phyloP scores from a whole-genome alignment of 192 early-diverging fungal genomes.

The Diversispora eburnea region DNA sequence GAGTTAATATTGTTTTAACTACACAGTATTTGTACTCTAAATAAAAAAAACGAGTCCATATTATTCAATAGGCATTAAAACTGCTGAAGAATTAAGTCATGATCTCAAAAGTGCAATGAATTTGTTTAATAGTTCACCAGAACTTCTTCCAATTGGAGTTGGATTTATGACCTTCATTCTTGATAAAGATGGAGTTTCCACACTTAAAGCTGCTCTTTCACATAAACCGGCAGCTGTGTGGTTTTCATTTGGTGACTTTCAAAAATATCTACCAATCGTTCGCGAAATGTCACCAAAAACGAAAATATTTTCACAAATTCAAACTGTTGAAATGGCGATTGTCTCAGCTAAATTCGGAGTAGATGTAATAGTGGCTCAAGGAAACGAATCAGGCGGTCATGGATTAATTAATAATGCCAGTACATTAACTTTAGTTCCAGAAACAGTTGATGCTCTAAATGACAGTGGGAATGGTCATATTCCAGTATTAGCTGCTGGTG shows the following conservation, averaged over 20 bases:
- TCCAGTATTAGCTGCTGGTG: constrained; percentile 35
- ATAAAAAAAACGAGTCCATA: background rate
- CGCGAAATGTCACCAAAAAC: constrained; percentile 29
- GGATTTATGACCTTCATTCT: constrained; percentile 45
- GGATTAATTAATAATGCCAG: constrained; percentile 30
- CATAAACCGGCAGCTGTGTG: constrained; percentile 42
- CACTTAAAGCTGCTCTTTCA: constrained; percentile 9
- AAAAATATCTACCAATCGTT: constrained; percentile 33
- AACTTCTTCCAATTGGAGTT: constrained; percentile 38
- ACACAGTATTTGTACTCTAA: background rate
- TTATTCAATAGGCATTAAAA: background rate
- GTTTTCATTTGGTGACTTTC: constrained; percentile 46
- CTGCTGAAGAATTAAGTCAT: background rate
- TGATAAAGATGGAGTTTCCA: constrained; percentile 34
- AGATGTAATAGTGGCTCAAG: constrained; percentile 51
- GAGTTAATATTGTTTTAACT: background rate
- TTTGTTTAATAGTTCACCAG: too few relatives aligned
- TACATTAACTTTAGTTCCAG: constrained; percentile 35
- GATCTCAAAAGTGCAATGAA: background rate
- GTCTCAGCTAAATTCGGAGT: constrained; percentile 36
- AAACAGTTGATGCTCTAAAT: constrained; percentile 28
- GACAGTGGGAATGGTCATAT: background rate
- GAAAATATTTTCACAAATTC: constrained; percentile 45
- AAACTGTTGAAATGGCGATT: constrained; percentile 45
- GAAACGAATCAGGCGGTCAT: constrained; percentile 49